Evolutionary conservation across 805 yeast genomes (phyloP).

Genomic region (Torulaspora gathmanii): DNA sequence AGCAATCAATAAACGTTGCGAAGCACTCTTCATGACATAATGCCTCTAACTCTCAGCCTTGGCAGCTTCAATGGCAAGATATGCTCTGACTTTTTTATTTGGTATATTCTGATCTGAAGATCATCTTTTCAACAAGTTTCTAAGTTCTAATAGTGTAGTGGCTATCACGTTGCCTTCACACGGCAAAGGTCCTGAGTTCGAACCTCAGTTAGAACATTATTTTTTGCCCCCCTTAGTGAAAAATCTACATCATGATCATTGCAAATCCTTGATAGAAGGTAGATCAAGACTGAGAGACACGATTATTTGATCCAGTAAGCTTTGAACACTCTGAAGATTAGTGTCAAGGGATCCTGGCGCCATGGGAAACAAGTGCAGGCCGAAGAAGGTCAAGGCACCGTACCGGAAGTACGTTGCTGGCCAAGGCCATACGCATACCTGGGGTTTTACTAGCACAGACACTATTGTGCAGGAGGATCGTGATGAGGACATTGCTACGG

Average conservation of each 20-base stretch:
- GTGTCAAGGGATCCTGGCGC: background rate
- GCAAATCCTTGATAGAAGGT: background rate
- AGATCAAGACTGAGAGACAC: background rate
- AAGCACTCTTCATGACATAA: too few relatives aligned
- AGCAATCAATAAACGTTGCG: too few relatives aligned
- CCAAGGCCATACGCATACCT: constrained; percentile 32
- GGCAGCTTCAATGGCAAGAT: too few relatives aligned
- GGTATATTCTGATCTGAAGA: too few relatives aligned
- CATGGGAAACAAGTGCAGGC: constrained; percentile 86
- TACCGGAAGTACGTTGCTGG: constrained; percentile 67
- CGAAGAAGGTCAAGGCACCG: constrained; percentile 76
- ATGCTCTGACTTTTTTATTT: too few relatives aligned
- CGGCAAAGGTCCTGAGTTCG: constrained; percentile 41
- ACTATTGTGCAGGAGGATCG: constrained; percentile 18
- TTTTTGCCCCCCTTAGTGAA: constrained; percentile 4
- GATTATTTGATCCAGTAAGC: background rate
- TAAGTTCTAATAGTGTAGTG: constrained; percentile 38
- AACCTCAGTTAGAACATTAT: constrained; percentile 36
- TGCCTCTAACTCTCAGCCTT: too few relatives aligned
- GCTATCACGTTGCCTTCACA: constrained; percentile 41
- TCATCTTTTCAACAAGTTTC: constrained; percentile 1
- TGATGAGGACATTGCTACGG: constrained; percentile 22
- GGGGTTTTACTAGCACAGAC: constrained; percentile 38
- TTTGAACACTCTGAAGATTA: background rate
- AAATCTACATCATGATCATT: too few relatives aligned